These are phyloP conservation scores for Aeschynomene evenia DNA, from an alignment of 306 rosid species.

Conservation along the genomic window DNA sequence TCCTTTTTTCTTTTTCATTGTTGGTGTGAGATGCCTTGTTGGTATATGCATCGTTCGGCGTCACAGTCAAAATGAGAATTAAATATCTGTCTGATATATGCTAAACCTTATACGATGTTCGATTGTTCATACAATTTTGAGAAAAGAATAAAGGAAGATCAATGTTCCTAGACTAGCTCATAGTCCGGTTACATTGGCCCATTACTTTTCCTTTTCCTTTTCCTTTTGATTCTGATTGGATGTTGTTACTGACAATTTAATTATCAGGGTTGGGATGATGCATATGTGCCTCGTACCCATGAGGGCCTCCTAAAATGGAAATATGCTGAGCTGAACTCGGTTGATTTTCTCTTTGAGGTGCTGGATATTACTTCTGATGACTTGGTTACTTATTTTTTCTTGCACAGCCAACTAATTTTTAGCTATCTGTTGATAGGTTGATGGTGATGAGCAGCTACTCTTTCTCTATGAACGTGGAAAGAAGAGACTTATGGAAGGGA, in stretches of 20 bases:
- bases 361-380: conserved; percentile 21
- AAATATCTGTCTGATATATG: not conserved
- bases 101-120: not conserved
- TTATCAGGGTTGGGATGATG: conserved; percentile 98
- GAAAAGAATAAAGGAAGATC: conserved; percentile 2
- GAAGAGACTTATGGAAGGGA: conserved; percentile 91
- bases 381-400: conserved; percentile 17
- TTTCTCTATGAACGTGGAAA: conserved; percentile 83
- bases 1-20: not conserved
- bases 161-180: conserved; percentile 9
- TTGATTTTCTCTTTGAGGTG: conserved; percentile 97
- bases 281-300: conserved; percentile 93
- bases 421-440: conserved; percentile 59
- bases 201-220: conserved; percentile 21
- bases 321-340: conserved; percentile 86
- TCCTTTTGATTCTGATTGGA: conserved; percentile 20
- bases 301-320: conserved; percentile 99
- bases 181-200: conserved; percentile 14
- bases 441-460: conserved; percentile 66
- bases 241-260: conserved; percentile 24
- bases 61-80: conserved; percentile 3
- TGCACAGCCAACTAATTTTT: conserved; percentile 28
- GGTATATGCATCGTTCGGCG: conserved; percentile 8
- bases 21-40: not conserved
- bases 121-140: not conserved